phyloP scores from a whole-genome alignment of 2,329 filamentous ascomycete species.

The Microthyrium microscopicum region DNA sequence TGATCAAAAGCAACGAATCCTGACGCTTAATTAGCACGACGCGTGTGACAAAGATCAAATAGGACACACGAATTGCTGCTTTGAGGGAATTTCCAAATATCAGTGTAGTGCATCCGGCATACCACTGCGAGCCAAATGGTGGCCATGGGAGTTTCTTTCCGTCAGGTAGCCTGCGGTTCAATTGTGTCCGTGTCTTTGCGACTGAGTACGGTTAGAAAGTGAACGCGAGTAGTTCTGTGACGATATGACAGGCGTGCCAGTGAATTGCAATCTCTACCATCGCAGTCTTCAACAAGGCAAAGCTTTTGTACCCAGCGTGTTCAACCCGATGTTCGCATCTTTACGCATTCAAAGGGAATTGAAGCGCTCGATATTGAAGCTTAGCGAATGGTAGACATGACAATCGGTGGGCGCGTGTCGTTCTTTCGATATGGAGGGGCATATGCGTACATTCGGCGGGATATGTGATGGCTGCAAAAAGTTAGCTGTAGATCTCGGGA shows the following conservation, averaged over 20 bases:
- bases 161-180: slow-evolving; percentile 68
- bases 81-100: slow-evolving; percentile 96
- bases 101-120: slow-evolving; percentile 90
- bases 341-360: too few relatives aligned
- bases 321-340: too few relatives aligned
- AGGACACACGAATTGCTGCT: slow-evolving; percentile 67
- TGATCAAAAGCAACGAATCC: slow-evolving; percentile 93
- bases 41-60: neutral
- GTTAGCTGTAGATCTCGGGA: slow-evolving; percentile 10
- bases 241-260: too few relatives aligned
- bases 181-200: slow-evolving; percentile 86
- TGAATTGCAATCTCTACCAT: too few relatives aligned
- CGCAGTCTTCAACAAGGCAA: too few relatives aligned
- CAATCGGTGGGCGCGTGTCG: too few relatives aligned
- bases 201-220: slow-evolving; percentile 42
- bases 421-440: too few relatives aligned
- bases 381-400: too few relatives aligned
- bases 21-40: slow-evolving; percentile 17
- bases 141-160: slow-evolving; percentile 88
- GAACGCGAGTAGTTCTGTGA: too few relatives aligned
- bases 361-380: too few relatives aligned
- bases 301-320: too few relatives aligned
- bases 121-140: slow-evolving; percentile 87
- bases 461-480: slow-evolving; percentile 65
- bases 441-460: slow-evolving; percentile 66